Evolutionary conservation across 2,329 filamentous ascomycete species (phyloP), one percentile per base, ranked within the genome.

Genomic region (Acephala macrosclerotiorum): DNA sequence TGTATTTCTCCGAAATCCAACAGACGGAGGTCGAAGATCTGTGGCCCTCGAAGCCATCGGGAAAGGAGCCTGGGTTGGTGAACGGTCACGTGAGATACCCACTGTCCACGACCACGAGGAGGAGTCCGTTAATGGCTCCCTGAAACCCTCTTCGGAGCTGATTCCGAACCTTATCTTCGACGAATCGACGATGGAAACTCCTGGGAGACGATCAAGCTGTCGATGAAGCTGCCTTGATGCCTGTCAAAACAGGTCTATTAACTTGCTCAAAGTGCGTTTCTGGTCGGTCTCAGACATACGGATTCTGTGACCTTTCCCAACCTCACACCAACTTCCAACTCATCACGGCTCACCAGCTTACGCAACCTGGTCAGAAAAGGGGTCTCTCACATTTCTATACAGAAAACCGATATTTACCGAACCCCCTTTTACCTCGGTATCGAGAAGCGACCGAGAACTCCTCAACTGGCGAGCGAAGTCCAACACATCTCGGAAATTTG

Each of bases 401-500:
- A 18, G n/a, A n/a, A 56, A 57, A 47, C 61, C 55, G 61, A 51
- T 25, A 36, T n/a, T n/a, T 58, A 29, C 61, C 61, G 61, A 51
- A 12, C 26, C 25, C 22, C 22, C n/a, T 35, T 29, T 58, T 63
- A 53, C 62, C 51, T 49, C 57, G 60, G 66, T 49, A 60, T 35
- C 51, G 38, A 49, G 42, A 53, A 63, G 45, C 61, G 60, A 53
- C 25, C 38, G n/a, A 42, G 26, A 20, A 35, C 9, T 38, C 26
- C 33, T 38, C 55, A 22, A 57, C 38, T 57, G 26, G 33, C 33
- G 29, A n/a, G n/a, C 58, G 20, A 29, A 2, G 25, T 47, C 25
- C 25, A 57, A 45, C 60, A 51, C 26, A 66, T 49, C 20, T 49
- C 60, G 63, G 58, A 61, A 63, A 40, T 57, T 64, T 33, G 20